These are phyloP conservation scores for Globisporangium rhizosaccharum DNA, from an alignment of 352 stramenopile species.

Conservation along the genomic window DNA sequence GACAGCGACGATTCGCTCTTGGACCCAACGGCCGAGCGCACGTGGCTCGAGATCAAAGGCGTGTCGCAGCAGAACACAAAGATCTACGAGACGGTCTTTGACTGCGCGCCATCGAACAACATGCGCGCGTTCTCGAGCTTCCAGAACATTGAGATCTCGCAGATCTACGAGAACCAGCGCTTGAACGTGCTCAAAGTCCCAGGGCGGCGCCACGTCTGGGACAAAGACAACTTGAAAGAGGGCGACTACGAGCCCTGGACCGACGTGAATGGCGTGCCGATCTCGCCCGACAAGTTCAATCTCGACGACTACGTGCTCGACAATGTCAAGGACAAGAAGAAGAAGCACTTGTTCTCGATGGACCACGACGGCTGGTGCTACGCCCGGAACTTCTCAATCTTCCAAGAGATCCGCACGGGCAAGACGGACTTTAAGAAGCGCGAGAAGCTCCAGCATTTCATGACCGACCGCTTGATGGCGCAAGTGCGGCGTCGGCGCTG, in stretches of 20 bases:
- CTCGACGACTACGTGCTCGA: slow-evolving; percentile 77
- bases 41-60: slow-evolving; percentile 56
- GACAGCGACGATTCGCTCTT: slow-evolving; percentile 49
- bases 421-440: slow-evolving; percentile 73
- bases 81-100: slow-evolving; percentile 80
- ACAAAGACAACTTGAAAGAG: slow-evolving; percentile 70
- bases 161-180: slow-evolving; percentile 87
- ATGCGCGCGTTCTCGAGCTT: slow-evolving; percentile 78
- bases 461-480: slow-evolving; percentile 78
- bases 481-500: slow-evolving; percentile 77
- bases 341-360: slow-evolving; percentile 79
- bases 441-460: slow-evolving; percentile 82
- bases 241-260: slow-evolving; percentile 83
- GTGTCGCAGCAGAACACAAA: slow-evolving; percentile 62
- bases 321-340: slow-evolving; percentile 68
- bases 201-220: slow-evolving; percentile 62
- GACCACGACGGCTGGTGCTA: slow-evolving; percentile 86
- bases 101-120: slow-evolving; percentile 75
- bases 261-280: slow-evolving; percentile 80
- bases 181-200: slow-evolving; percentile 74
- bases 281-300: slow-evolving; percentile 70
- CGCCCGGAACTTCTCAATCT: slow-evolving; percentile 83
- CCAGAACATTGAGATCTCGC: slow-evolving; percentile 71
- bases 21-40: slow-evolving; percentile 55
- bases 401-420: slow-evolving; percentile 78